Base-by-base conservation (phyloP, 768 basidiomycete species). In the Pisolithus sp. region DNA sequence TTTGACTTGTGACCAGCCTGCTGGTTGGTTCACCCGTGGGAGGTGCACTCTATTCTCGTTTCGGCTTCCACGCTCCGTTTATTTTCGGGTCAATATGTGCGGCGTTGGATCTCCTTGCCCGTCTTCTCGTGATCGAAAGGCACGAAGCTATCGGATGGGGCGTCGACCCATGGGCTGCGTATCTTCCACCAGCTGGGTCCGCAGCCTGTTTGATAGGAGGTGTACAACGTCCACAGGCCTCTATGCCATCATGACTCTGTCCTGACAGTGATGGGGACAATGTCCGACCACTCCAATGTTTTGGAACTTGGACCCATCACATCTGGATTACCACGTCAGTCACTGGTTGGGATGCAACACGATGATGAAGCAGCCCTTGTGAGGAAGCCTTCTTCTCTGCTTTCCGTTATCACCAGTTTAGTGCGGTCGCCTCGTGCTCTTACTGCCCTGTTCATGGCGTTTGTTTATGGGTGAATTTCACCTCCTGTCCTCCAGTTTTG, bases 11-110 rank as follows among this genome's bases (percentile, higher is more conserved):
- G 6, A 17, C 13, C 20, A 82, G 81, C 31, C 62, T 76, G n/a
- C 60, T 81, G 13, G 68, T 79, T 24, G 83, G 80, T 10, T 78
- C 81, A 2, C 81, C 84, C 0, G 70, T 77, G 3, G 83, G 82
- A 26, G 82, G 83, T 21, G 62, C 67, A 2, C 59, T 85, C 26
- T 85, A 77, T 58, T 57, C 61, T 18, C 73, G 69, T 12, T 82
- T 78, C 59, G 83, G 83, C 6, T 84, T 75, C 59, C 77, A 78
- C 17, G 82, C 73, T 4, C 83, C 83, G 2, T 81, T 84, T 49
- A 66, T 84, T 23, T 78, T 80, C 43, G 72, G 76, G 1, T 71
- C 81, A 31, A 62, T 69, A 12, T 69, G 73, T 38, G 70, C 79
- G 1, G 31, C 71, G 15, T 43, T 80, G 4, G 83, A 85, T 55